These are phyloP conservation scores for Imleria badia DNA, from an alignment of 768 basidiomycete species.

Conservation along the genomic window DNA sequence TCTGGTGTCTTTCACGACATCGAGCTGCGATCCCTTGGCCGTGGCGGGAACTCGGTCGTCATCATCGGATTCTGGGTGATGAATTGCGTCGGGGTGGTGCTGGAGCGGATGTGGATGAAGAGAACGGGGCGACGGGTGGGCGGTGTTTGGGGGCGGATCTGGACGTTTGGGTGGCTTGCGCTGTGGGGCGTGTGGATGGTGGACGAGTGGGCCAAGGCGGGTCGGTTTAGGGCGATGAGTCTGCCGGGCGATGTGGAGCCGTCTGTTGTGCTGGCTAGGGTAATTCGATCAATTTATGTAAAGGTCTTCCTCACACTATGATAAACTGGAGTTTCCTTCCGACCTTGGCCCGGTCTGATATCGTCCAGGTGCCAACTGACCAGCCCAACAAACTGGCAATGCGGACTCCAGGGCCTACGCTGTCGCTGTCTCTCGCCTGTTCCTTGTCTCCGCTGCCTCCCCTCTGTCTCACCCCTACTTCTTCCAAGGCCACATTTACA, in stretches of 20 bases:
- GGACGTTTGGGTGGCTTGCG: background rate
- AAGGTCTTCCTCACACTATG: too few species aligned
- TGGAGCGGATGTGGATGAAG: background rate
- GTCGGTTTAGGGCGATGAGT: background rate
- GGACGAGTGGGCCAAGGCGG: background rate
- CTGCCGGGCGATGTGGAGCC: constrained; percentile 12
- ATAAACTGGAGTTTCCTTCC: constrained; percentile 45
- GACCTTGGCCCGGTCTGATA: constrained; percentile 38
- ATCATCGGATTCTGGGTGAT: background rate
- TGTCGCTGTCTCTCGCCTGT: too few species aligned
- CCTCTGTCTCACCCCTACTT: too few species aligned
- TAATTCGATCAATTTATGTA: too few species aligned
- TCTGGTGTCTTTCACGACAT: constrained; percentile 60
- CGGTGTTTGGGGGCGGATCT: background rate
- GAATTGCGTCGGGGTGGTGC: background rate
- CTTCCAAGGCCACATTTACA: too few species aligned
- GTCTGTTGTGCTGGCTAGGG: constrained; percentile 9
- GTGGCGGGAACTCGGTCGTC: background rate
- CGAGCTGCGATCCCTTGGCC: constrained; percentile 55
- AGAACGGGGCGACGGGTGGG: background rate
- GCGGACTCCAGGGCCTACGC: too few species aligned
- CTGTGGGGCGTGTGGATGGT: background rate
- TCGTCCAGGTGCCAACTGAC: too few species aligned
- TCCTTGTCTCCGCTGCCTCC: too few species aligned
- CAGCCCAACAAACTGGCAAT: too few species aligned